Evolutionary conservation across 345 rosid species (phyloP).

Genomic region (Citrus unshiu): DNA sequence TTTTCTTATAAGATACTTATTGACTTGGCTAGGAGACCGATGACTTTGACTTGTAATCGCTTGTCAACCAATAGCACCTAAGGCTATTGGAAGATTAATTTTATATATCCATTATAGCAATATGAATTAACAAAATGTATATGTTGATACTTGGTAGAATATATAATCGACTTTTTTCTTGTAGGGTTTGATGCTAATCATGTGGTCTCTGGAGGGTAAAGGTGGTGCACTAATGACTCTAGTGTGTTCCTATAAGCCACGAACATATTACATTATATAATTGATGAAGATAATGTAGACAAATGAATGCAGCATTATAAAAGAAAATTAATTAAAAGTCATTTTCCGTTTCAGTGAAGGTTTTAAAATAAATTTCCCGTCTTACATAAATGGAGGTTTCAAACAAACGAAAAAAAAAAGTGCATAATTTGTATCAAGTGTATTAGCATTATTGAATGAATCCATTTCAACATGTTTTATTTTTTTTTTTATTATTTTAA

Average conservation of each 20-base stretch:
- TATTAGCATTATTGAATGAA: background rate
- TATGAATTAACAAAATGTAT: background rate
- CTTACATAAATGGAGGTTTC: background rate
- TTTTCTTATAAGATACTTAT: background rate
- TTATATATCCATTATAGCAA: no score
- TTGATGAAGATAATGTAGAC: constrained; percentile 5
- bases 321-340: background rate
- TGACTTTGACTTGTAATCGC: background rate
- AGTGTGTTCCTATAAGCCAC: constrained; percentile 5
- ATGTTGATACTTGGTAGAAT: no score
- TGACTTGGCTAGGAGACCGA: background rate
- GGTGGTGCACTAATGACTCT: constrained; percentile 14
- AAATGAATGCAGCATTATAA: background rate
- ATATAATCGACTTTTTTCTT: background rate
- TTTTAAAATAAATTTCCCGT: background rate
- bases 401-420: background rate
- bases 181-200: background rate
- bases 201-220: background rate
- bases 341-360: background rate
- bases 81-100: background rate
- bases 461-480: background rate
- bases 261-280: background rate
- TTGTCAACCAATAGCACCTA: background rate
- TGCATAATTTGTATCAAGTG: background rate
- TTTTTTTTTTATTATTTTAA: background rate